These are phyloP conservation scores for Phialophora expanda DNA, from an alignment of 2,329 filamentous ascomycete species.

Conservation along the genomic window DNA sequence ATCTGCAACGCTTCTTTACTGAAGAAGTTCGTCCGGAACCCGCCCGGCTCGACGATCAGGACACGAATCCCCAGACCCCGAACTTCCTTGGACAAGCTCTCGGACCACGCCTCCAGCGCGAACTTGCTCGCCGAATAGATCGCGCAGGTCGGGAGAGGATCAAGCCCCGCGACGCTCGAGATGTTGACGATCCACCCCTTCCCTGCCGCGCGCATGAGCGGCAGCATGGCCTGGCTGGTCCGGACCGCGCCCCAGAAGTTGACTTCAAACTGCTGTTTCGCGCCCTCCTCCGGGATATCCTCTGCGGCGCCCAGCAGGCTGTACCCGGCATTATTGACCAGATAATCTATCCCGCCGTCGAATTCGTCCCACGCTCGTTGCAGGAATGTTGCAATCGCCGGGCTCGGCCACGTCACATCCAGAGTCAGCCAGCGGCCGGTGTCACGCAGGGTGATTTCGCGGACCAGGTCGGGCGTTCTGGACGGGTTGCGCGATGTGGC, in stretches of 20 bases:
- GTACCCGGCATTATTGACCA: constrained; percentile 43
- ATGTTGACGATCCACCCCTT: constrained; percentile 36
- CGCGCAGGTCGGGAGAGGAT: constrained; percentile 41
- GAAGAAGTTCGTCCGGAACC: constrained; percentile 52
- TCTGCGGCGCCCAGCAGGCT: constrained; percentile 36
- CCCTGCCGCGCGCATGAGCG: constrained; percentile 31
- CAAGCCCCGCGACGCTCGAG: constrained; percentile 28
- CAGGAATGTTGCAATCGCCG: constrained; percentile 29
- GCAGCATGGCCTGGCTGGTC: constrained; percentile 30
- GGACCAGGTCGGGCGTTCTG: constrained; percentile 29
- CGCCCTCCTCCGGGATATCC: constrained; percentile 29
- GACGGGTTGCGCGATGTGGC: constrained; percentile 39
- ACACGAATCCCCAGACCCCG: constrained; percentile 47
- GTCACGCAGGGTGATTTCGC: constrained; percentile 22
- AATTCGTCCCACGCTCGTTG: constrained; percentile 26
- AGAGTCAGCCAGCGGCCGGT: constrained; percentile 29
- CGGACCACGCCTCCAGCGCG: constrained; percentile 50
- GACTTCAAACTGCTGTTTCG: constrained; percentile 33
- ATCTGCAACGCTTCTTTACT: constrained; percentile 31
- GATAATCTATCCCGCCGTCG: constrained; percentile 36
- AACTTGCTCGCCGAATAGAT: constrained; percentile 48
- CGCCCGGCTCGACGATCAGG: constrained; percentile 52
- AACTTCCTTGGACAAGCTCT: constrained; percentile 48
- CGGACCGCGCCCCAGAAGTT: constrained; percentile 37
- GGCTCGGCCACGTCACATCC: constrained; percentile 30